These are phyloP conservation scores for Cylindrodendrum hubeiense DNA, from an alignment of 2,329 filamentous ascomycete genomes.

Conservation along the genomic window DNA sequence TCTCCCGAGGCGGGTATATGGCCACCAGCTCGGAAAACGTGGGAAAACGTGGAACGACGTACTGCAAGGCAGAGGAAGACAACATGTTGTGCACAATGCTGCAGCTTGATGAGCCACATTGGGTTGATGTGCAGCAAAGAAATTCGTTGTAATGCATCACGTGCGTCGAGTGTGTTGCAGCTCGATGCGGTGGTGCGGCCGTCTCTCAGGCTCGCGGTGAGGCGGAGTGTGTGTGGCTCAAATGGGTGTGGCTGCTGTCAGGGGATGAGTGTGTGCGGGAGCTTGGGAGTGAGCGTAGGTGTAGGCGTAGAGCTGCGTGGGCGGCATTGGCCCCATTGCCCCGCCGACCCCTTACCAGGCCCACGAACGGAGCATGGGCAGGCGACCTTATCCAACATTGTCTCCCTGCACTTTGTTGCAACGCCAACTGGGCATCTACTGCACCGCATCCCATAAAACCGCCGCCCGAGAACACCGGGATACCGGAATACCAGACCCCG, in stretches of 20 bases:
- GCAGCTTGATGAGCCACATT: neutral
- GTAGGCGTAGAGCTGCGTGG: neutral
- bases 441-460: constrained; percentile 19
- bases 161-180: too few relatives aligned
- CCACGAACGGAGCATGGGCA: constrained; percentile 22
- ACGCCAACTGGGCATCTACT: constrained; percentile 32
- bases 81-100: neutral
- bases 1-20: neutral
- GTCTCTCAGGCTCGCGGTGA: too few relatives aligned
- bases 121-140: neutral
- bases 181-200: too few relatives aligned
- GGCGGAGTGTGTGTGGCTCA: too few relatives aligned
- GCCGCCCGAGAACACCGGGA: neutral
- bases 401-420: constrained; percentile 37
- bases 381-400: constrained; percentile 27
- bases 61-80: neutral
- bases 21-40: neutral
- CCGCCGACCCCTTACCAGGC: constrained; percentile 34
- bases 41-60: neutral
- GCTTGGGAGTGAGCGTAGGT: neutral
- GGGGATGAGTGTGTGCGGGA: neutral
- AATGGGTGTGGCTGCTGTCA: too few relatives aligned
- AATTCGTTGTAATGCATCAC: neutral
- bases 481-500: constrained; percentile 1
- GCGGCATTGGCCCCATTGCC: constrained; percentile 20